A percentile compares a stretch with the other conserved stretches of the same genome.
phyloP scores from a whole-genome alignment of 2,329 filamentous ascomycete genomes.

The Fusarium tuaranense region DNA sequence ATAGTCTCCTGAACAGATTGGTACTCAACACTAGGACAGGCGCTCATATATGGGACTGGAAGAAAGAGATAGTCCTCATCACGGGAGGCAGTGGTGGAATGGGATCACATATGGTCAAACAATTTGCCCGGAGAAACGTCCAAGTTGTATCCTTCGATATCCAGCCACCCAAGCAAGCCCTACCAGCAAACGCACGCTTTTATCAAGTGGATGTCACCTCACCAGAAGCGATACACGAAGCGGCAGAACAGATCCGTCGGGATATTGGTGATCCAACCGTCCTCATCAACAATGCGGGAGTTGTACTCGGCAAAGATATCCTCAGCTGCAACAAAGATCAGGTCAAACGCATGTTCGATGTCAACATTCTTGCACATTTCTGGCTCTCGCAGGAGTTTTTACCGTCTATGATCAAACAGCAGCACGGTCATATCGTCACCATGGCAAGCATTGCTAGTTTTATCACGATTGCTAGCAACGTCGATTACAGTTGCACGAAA shows the following conservation, averaged over 20 bases:
- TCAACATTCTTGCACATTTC: slow-evolving; percentile 74
- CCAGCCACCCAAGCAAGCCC: background rate
- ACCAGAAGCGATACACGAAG: slow-evolving; percentile 5
- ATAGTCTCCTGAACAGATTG: background rate
- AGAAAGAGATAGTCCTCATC: slow-evolving; percentile 17
- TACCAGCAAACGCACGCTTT: slow-evolving; percentile 6
- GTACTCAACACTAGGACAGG: background rate
- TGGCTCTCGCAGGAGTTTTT: slow-evolving; percentile 71
- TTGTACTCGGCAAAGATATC: slow-evolving; percentile 1
- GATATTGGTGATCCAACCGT: slow-evolving; percentile 26
- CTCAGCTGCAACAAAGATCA: slow-evolving; percentile 1
- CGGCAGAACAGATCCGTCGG: slow-evolving; percentile 10
- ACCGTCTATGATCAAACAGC: slow-evolving; percentile 66
- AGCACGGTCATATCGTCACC: slow-evolving; percentile 78
- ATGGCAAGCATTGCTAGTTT: slow-evolving; percentile 73
- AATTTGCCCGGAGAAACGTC: slow-evolving; percentile 9
- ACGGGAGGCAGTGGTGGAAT: slow-evolving; percentile 47
- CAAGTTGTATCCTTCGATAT: slow-evolving; percentile 18
- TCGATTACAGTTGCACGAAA: slow-evolving; percentile 74
- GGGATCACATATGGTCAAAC: slow-evolving; percentile 48
- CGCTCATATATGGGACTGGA: slow-evolving; percentile 5
- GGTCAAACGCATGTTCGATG: slow-evolving; percentile 56
- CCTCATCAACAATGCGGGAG: slow-evolving; percentile 30
- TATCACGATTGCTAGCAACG: slow-evolving; percentile 66
- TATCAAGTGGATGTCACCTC: slow-evolving; percentile 23